Evolutionary conservation across 306 rosid species (phyloP), one percentile per base, ranked within the genome.

Genomic region (Fragaria vesca): DNA sequence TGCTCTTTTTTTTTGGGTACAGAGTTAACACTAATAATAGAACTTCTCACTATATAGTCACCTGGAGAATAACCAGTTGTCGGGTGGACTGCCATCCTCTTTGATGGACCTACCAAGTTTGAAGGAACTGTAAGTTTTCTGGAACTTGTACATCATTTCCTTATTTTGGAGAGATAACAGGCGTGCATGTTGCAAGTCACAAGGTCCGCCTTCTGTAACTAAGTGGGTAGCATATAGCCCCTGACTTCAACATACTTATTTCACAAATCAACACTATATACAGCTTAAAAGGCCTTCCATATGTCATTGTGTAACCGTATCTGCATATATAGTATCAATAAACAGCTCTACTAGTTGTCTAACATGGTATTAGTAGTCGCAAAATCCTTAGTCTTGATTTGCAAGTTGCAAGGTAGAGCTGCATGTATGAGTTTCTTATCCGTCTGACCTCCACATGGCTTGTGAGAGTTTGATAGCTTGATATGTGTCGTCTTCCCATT

Each of bases 41-140:
- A 16, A 78, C 69, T 82, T 87, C 87, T 26, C 71, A 72, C 73
- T 77, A 73, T 87, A 72, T 80, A 94, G 98, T 77, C 98, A 94
- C 87, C 95, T 94, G 11, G 98, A 94, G 82, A 89, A 90, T 84
- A 94, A 94, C 82, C 97, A 85, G 76, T 89, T 94, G 88, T 86
- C 82, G 0, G 97, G 97, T 24, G 87, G 54, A 76, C 85, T 94
- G 77, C 96, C 96, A 78, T 87, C 87, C 79, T 87, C 90, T 76
- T 78, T 94, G 78, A 45, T 24, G 70, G 88, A 85, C 71, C 89
- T 94, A 50, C 98, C 95, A 46, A 92, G 85, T 88, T 83, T 94
- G 87, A 86, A 87, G 82, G 97, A 90, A 82, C 65, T 94, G 98
- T 94, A 90, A 87, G 97, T 80, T 76, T 77, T 81, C 74, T 71